Percentiles rank a stretch among this genome's conserved stretches.
Evolutionary conservation across 768 basidiomycete genomes (phyloP).

Genomic region (Terana coerulea): DNA sequence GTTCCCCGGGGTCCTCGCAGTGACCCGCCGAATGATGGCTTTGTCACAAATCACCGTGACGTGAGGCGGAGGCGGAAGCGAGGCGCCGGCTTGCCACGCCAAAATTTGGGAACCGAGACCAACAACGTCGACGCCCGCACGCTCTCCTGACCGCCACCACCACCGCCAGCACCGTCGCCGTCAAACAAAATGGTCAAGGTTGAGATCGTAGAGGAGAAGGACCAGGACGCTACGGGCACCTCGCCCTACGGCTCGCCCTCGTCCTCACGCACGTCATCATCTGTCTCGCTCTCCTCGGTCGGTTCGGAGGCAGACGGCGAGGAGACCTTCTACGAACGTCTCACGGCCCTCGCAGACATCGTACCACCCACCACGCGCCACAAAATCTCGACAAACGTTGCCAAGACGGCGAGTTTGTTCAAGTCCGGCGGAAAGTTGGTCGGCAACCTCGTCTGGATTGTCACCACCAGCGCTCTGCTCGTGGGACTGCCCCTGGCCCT

Average conservation of each 20-base stretch:
- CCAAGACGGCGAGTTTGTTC: conserved; percentile 58
- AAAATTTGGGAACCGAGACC: conserved; percentile 4
- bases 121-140: conserved; percentile 2
- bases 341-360: conserved; percentile 93
- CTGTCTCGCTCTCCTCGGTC: conserved; percentile 76
- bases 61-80: too few relatives aligned
- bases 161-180: conserved; percentile 72
- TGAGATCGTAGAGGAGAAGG: conserved; percentile 75
- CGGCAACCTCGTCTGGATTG: conserved; percentile 91
- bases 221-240: conserved; percentile 36
- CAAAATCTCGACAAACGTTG: conserved; percentile 57
- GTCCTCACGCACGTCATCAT: conserved; percentile 67
- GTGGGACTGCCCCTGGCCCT: conserved; percentile 92
- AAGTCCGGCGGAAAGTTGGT: conserved; percentile 67
- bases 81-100: neutral
- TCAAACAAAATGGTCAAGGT: conserved; percentile 83
- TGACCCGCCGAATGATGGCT: conserved; percentile 1
- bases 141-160: neutral
- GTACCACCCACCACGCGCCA: conserved; percentile 89
- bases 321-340: conserved; percentile 84
- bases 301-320: conserved; percentile 60
- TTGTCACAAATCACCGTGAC: conserved; percentile 1
- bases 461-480: conserved; percentile 91
- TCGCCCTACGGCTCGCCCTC: conserved; percentile 76
- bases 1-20: conserved; percentile 1